Evolutionary conservation across 169 alveolate species (phyloP).

Genomic region (Plasmodium falciparum): DNA sequence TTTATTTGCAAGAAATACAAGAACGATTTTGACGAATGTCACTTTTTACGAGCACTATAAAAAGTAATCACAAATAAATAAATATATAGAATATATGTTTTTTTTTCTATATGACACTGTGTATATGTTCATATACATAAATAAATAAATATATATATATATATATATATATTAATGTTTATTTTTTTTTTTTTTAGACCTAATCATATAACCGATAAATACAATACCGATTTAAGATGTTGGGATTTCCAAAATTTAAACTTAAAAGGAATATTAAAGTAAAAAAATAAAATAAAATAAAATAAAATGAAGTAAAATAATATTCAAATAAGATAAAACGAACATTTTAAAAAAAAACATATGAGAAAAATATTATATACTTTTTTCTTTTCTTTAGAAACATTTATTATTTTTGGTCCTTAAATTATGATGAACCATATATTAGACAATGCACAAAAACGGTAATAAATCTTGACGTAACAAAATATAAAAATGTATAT

Average conservation of each 20-base stretch:
- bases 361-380: not conserved
- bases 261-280: slow-evolving; percentile 45
- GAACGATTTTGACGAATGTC: slow-evolving; percentile 90
- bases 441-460: slow-evolving; percentile 24
- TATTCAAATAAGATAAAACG: not conserved
- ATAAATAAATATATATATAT: not conserved
- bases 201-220: slow-evolving; percentile 56
- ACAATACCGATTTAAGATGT: slow-evolving; percentile 65
- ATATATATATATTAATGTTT: slow-evolving; percentile 3
- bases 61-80: slow-evolving; percentile 77
- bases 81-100: slow-evolving; percentile 7
- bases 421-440: slow-evolving; percentile 72
- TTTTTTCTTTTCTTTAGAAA: slow-evolving; percentile 30
- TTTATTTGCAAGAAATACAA: slow-evolving; percentile 85
- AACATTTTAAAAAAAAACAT: not conserved
- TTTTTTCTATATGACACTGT: not conserved
- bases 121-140: not conserved
- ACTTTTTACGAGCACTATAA: slow-evolving; percentile 91
- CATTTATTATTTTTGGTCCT: slow-evolving; percentile 69
- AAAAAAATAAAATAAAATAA: not conserved
- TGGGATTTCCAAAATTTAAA: slow-evolving; percentile 75
- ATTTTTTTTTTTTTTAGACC: slow-evolving; percentile 36
- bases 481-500: not conserved
- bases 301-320: not conserved
- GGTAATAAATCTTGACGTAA: slow-evolving; percentile 9